Evolutionary conservation across 805 yeast genomes (phyloP), one percentile per base, ranked within the genome.

Genomic region (Ogataea nitratoaversa): DNA sequence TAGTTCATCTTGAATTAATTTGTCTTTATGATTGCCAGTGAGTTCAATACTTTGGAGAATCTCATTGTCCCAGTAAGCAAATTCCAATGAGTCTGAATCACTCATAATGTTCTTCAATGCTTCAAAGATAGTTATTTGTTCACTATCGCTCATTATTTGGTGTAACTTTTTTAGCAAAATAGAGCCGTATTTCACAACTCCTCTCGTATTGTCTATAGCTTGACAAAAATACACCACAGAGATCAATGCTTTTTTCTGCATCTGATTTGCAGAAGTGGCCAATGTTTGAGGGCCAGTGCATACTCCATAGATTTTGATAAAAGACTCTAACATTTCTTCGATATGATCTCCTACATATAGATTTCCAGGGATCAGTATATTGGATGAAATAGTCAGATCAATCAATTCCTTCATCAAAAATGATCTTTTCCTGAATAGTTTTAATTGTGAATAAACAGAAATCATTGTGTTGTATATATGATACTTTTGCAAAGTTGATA

Each of bases 41-140:
- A 51, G 37, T 7, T 48, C 59, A 18, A 59, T 43, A 32, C 49
- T 43, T 16, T 46, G 40, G 5, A 60, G 63, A 8, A 91, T 41
- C 41, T 69, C 72, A 1, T 82, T 79, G 58, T 91, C 96, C 86
- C 95, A 86, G 52, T 86, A 87, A 1, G 67, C 62, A 9, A 62
- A 45, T 1, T 49, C 16, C 4, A 3, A 7, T 2, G 41, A 40
- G 5, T 29, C 27, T 6, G 28, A 16, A 2, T 35, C 35, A 1
- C 30, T 17, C 22, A 43, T 50, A 11, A 67, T 48, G 8, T 54
- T 42, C 25, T 57, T 64, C 8, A 82, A 49, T 2, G 56, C 60
- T 6, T 50, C 44, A 43, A 64, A 59, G 3, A 74, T 44, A 12
- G 57, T 58, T 3, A 61, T 46, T 54, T 86, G 95, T 50, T 85